Base-by-base conservation (phyloP, 2,329 filamentous ascomycete genomes). In the Botrytis sinoallii region DNA sequence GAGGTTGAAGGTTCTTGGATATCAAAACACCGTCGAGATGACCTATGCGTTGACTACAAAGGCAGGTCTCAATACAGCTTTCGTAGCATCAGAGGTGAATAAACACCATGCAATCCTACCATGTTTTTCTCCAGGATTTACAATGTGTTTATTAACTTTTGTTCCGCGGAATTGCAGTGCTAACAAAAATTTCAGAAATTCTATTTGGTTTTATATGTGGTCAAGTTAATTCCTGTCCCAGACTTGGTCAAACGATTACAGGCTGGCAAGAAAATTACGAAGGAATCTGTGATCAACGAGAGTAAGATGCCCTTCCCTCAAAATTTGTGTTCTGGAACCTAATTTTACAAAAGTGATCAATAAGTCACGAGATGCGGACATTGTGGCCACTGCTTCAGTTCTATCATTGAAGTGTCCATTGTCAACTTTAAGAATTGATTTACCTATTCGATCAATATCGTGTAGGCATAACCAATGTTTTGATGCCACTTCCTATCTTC, bases 401-500 rank as follows among this genome's bases (percentile, higher is more conserved):
- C 88, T 99, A 83, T 97, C 95, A 18, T 85, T 99, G 18, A 97
- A 97, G 82, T 97, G 97, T 80, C 96, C 96, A 0, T 85, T 98
- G 46, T 97, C 94, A 4, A 97, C 94, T 52, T 89, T 94, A 81
- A 88, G 95, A 74, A 92, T 99, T 52, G 87, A 88, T 14, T 86
- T 93, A 25, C 96, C 96, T 0, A 94, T 94, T 78, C 91, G 96
- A 48, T 93, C 93, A 6, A 87, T 90, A 4, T 84, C 90, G 48
- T 99, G 96, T 84, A 91, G 89, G 4, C 96, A 99, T 82, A 93
- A 96, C 40, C 94, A 97, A 81, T 99, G 96, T 81, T 99, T 98
- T 78, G 96, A 99, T 82, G 95, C 93, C 4, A 91, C 90, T 4
- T 97, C 94, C 2, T 99, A 98, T 81, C 86, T 99, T 32, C 93